A percentile compares a stretch with the other conserved stretches of the same genome.
phyloP scores from a whole-genome alignment of 768 basidiomycete species.

The Tephrocybe sp. region DNA sequence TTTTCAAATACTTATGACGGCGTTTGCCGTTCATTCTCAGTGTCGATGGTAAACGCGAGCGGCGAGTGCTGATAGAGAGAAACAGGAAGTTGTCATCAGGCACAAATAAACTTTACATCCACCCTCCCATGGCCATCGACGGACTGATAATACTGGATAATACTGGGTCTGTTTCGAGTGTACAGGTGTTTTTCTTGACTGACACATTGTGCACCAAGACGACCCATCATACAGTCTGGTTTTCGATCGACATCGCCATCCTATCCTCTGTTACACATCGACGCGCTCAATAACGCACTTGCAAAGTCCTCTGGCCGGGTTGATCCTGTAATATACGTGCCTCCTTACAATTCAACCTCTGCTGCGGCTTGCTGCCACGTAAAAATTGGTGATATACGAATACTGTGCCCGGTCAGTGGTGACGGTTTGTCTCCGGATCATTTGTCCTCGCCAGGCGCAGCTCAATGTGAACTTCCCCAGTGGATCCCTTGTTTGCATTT shows the following conservation, averaged over 20 bases:
- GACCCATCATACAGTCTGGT: constrained; percentile 87
- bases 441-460: constrained; percentile 2
- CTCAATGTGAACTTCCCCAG: constrained; percentile 36
- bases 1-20: no score
- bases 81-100: constrained; percentile 1
- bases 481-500: constrained; percentile 88
- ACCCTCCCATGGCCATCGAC: constrained; percentile 67
- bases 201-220: constrained; percentile 38
- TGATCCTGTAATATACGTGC: constrained; percentile 75
- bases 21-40: no score
- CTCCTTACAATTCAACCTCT: constrained; percentile 43
- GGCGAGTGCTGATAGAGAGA: background rate
- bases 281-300: constrained; percentile 76
- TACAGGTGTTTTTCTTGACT: constrained; percentile 14
- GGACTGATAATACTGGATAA: constrained; percentile 80
- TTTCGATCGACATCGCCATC: constrained; percentile 77
- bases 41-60: no score
- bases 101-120: constrained; percentile 12
- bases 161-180: constrained; percentile 53
- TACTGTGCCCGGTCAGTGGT: constrained; percentile 80
- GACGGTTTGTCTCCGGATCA: constrained; percentile 58
- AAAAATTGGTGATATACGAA: constrained; percentile 68
- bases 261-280: constrained; percentile 85
- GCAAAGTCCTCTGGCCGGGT: constrained; percentile 55
- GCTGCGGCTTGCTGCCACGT: constrained; percentile 87